Percentiles rank a stretch among this genome's conserved stretches.
Evolutionary conservation across 495 filamentous ascomycete species (phyloP).

Genomic region (Neurospora sp.): DNA sequence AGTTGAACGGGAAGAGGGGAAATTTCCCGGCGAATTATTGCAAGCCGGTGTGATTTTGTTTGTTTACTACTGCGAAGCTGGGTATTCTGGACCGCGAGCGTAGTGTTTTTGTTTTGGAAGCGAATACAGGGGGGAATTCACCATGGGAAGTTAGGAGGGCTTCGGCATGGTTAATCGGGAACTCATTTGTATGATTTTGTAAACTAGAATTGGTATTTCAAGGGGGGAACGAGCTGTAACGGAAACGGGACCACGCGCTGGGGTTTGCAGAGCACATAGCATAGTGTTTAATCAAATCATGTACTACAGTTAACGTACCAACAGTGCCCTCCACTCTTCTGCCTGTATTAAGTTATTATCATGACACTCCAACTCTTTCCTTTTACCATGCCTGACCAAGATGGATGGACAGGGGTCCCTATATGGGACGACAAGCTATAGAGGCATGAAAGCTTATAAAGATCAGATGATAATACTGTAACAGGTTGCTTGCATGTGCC

Average conservation of each 20-base stretch:
- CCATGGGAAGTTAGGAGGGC: background rate
- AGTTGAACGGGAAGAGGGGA: conserved; percentile 62
- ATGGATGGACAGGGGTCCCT: background rate
- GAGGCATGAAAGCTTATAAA: background rate
- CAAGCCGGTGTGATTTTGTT: conserved; percentile 14
- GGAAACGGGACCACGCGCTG: background rate
- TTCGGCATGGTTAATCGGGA: background rate
- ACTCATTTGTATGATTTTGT: background rate
- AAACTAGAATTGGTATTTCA: background rate
- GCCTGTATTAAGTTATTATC: too few relatives aligned
- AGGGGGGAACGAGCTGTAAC: background rate
- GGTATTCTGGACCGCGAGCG: background rate
- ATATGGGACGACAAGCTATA: background rate
- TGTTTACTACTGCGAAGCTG: background rate
- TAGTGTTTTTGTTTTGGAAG: background rate
- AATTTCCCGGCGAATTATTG: conserved; percentile 92
- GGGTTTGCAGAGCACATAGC: background rate
- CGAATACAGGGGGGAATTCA: background rate
- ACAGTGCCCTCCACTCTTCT: too few relatives aligned
- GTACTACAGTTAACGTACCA: background rate
- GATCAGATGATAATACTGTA: background rate
- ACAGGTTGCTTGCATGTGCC: background rate
- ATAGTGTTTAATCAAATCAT: background rate
- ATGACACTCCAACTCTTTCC: too few relatives aligned
- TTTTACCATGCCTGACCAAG: too few relatives aligned